Evolutionary conservation across 2,329 filamentous ascomycete species (phyloP).

Genomic region (Ophiostoma sp.): DNA sequence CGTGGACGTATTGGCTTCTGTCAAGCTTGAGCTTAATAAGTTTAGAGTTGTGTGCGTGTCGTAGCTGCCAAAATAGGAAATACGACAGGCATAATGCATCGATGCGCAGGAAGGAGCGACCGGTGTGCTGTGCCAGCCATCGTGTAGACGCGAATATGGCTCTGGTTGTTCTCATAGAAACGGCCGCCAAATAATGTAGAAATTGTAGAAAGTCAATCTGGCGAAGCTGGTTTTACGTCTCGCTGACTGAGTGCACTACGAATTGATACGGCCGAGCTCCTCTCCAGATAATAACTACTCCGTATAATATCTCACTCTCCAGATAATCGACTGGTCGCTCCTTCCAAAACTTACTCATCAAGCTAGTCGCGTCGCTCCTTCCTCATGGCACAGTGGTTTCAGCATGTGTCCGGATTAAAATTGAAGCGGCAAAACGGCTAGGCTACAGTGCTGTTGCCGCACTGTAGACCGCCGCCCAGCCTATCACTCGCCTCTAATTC

Average conservation of each 20-base stretch:
- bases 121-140: not conserved
- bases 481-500: conserved; percentile 24
- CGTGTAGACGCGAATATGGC: too few species aligned
- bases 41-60: not conserved
- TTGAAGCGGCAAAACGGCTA: conserved; percentile 4
- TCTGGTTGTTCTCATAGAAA: too few species aligned
- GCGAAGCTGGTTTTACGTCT: too few species aligned
- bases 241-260: too few species aligned
- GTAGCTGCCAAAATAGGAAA: conserved; percentile 2
- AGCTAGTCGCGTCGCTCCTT: too few species aligned
- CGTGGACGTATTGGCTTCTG: too few species aligned
- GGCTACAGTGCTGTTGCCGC: conserved; percentile 2
- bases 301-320: too few species aligned
- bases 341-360: not conserved
- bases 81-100: not conserved
- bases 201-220: too few species aligned
- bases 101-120: not conserved
- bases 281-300: too few species aligned
- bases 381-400: not conserved
- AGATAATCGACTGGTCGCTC: not conserved
- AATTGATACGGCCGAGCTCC: too few species aligned
- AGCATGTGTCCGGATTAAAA: conserved; percentile 1
- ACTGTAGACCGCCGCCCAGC: conserved; percentile 2
- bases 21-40: not conserved
- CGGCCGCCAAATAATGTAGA: too few species aligned